phyloP scores from a whole-genome alignment of 1,284 basidiomycete species.

The Tilletia caries region DNA sequence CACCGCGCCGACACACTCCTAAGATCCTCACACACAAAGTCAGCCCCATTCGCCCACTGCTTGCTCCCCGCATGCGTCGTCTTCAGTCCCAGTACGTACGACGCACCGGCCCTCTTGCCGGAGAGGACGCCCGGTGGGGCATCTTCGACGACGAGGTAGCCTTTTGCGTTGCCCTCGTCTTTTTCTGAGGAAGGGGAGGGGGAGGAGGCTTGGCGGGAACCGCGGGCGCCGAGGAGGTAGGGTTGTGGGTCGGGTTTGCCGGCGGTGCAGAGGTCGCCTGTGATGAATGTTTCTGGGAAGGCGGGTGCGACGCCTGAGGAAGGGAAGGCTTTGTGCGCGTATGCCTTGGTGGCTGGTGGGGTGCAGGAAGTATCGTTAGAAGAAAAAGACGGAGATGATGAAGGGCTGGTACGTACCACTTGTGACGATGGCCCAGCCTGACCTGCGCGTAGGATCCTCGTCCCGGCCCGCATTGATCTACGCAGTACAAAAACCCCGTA shows the following conservation, averaged over 20 bases:
- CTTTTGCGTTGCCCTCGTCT: constrained; percentile 27
- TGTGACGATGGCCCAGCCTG: constrained; percentile 53
- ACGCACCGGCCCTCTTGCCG: constrained; percentile 45
- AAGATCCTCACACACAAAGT: constrained; percentile 48
- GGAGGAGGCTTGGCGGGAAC: not conserved
- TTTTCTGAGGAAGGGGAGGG: not conserved
- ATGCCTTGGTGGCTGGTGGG: constrained; percentile 45
- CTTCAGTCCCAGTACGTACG: constrained; percentile 37
- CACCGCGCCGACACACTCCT: constrained; percentile 41
- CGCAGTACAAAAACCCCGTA: too few relatives aligned
- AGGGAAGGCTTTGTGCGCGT: constrained; percentile 47
- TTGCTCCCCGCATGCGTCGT: constrained; percentile 47
- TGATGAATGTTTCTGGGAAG: constrained; percentile 43
- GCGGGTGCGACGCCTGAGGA: constrained; percentile 26
- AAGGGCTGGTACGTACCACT: constrained; percentile 13
- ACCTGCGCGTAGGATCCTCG: constrained; percentile 20
- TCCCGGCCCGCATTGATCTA: constrained; percentile 31
- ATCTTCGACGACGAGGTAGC: constrained; percentile 50
- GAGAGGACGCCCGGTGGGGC: constrained; percentile 47
- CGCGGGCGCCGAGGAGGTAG: constrained; percentile 43
- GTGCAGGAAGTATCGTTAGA: not conserved
- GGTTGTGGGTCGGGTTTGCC: constrained; percentile 52
- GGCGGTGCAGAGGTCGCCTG: constrained; percentile 39
- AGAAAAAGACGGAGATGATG: too few relatives aligned
- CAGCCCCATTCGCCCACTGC: constrained; percentile 39